Percentiles rank a stretch among this genome's conserved stretches.
These are phyloP conservation scores for Galerina marginata DNA, from an alignment of 768 basidiomycete species.

Conservation along the genomic window DNA sequence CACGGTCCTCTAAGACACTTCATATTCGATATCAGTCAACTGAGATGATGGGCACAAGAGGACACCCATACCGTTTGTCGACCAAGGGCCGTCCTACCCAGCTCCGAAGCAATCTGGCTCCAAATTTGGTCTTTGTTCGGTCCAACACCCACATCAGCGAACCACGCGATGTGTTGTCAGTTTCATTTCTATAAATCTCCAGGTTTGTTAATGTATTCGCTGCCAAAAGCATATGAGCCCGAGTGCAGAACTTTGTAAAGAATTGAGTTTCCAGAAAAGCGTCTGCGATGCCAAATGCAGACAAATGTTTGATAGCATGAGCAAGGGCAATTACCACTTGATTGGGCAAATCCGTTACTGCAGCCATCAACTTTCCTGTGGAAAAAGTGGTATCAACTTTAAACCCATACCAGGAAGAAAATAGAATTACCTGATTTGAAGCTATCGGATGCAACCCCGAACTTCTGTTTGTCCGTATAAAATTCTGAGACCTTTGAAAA, in stretches of 20 bases:
- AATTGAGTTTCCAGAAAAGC: slow-evolving; percentile 78
- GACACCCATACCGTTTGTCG: slow-evolving; percentile 66
- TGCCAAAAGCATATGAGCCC: slow-evolving; percentile 85
- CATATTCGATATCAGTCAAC: not conserved
- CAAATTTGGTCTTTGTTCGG: slow-evolving; percentile 88
- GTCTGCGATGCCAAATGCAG: slow-evolving; percentile 77
- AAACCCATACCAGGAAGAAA: not conserved
- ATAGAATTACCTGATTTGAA: slow-evolving; percentile 45
- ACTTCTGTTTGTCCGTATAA: slow-evolving; percentile 59
- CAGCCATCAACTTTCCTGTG: slow-evolving; percentile 66
- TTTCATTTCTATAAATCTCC: slow-evolving; percentile 93
- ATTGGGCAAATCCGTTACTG: slow-evolving; percentile 69
- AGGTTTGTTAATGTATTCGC: slow-evolving; percentile 88
- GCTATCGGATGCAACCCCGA: slow-evolving; percentile 44
- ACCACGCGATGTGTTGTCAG: slow-evolving; percentile 73
- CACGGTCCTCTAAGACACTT: slow-evolving; percentile 76
- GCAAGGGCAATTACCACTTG: slow-evolving; percentile 75
- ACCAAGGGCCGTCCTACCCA: slow-evolving; percentile 91
- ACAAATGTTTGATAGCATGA: slow-evolving; percentile 71
- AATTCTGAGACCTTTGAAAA: slow-evolving; percentile 70
- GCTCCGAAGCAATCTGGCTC: slow-evolving; percentile 76
- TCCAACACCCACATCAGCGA: slow-evolving; percentile 88
- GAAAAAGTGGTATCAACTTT: not conserved
- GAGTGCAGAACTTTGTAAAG: slow-evolving; percentile 78
- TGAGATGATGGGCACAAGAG: not conserved